Evolutionary conservation across 306 rosid genomes (phyloP).

Genomic region (Nissolia schottii): DNA sequence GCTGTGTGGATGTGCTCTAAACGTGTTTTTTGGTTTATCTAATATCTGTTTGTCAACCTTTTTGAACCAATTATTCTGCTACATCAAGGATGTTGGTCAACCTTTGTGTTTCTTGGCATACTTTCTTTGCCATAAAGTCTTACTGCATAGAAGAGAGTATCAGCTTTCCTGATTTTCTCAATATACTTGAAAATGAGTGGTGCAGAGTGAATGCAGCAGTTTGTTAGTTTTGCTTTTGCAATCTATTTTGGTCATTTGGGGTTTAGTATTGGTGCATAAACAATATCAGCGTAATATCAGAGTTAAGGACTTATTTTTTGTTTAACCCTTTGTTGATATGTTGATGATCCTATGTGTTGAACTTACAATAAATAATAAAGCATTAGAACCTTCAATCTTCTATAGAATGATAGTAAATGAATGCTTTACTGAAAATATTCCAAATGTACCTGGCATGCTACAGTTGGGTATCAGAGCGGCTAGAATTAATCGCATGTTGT

Average conservation of each 20-base stretch:
- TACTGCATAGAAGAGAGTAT: not conserved
- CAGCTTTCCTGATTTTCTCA: not conserved
- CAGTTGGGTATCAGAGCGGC: not conserved
- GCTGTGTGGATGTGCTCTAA: not conserved
- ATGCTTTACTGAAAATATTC: not conserved
- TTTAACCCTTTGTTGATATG: not conserved
- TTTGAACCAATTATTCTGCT: not conserved
- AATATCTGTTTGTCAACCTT: not conserved
- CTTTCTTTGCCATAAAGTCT: not conserved
- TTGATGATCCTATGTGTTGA: not conserved
- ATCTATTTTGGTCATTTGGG: not conserved
- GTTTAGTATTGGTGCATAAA: not conserved
- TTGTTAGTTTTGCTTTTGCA: not conserved
- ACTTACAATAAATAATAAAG: not conserved
- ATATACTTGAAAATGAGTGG: not conserved
- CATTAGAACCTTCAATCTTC: not conserved
- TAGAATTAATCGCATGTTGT: not conserved
- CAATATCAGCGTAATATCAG: no score
- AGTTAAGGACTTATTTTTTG: not conserved
- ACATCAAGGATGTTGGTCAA: not conserved
- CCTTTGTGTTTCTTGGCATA: not conserved
- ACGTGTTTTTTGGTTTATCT: slow-evolving; percentile 2
- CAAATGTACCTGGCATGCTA: not conserved
- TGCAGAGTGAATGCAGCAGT: not conserved
- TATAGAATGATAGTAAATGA: not conserved